Evolutionary conservation across 306 rosid genomes (phyloP).

Genomic region (Crataegus laevigata): DNA sequence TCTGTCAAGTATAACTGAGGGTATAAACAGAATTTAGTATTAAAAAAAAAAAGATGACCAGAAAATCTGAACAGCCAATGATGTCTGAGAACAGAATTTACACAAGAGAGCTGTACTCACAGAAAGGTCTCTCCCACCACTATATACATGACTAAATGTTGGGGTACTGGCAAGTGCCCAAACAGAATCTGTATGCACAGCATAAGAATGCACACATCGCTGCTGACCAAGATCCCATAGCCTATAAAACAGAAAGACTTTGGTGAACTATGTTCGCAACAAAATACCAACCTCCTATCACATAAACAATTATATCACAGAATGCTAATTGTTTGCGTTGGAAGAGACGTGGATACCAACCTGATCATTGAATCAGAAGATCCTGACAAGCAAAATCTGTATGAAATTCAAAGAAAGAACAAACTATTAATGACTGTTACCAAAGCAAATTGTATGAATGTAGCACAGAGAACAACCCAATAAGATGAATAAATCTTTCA

Average conservation of each 20-base stretch:
- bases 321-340: not conserved
- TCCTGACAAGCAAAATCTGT: conserved; percentile 93
- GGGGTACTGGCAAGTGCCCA: conserved; percentile 99
- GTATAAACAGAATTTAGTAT: conserved; percentile 44
- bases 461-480: not conserved
- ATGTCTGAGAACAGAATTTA: not conserved
- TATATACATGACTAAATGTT: conserved; percentile 88
- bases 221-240: conserved; percentile 99
- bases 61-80: conserved; percentile 14
- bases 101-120: conserved; percentile 55
- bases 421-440: conserved; percentile 1
- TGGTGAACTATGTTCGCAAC: conserved; percentile 3
- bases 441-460: not conserved
- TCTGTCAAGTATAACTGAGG: conserved; percentile 91
- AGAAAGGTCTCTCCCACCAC: conserved; percentile 97
- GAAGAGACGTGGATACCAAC: conserved; percentile 27
- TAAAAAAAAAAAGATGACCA: conserved; percentile 27
- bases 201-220: conserved; percentile 95
- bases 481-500: not conserved
- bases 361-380: conserved; percentile 99
- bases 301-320: not conserved
- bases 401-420: conserved; percentile 4
- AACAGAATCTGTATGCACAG: conserved; percentile 98
- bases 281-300: conserved; percentile 1
- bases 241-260: conserved; percentile 35